These are phyloP conservation scores for Metschnikowia anglica DNA, from an alignment of 805 yeast species.

Conservation along the genomic window DNA sequence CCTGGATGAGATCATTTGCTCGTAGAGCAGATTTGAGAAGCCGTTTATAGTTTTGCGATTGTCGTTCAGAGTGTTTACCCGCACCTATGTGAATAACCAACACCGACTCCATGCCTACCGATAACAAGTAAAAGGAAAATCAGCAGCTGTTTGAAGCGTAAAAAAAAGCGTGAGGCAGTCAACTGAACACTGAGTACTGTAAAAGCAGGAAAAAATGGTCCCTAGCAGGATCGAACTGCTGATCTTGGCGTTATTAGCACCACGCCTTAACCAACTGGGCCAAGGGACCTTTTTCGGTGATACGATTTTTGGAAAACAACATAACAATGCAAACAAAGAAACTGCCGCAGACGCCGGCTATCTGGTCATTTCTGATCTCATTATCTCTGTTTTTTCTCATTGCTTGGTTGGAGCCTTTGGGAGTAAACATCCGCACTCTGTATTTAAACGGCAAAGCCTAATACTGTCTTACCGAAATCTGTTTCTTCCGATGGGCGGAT, in stretches of 20 bases:
- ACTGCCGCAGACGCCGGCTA: too few species aligned
- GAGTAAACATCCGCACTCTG: too few species aligned
- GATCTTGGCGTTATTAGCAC: constrained; percentile 63
- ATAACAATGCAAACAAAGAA: too few species aligned
- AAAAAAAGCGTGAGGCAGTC: not conserved
- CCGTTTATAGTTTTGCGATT: constrained; percentile 21
- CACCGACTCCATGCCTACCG: constrained; percentile 2
- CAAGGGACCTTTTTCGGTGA: constrained; percentile 46
- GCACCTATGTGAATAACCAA: constrained; percentile 51
- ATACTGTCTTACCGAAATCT: too few species aligned
- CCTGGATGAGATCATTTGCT: constrained; percentile 11
- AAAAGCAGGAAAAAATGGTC: constrained; percentile 46
- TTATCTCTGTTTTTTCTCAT: too few species aligned
- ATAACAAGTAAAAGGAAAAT: not conserved
- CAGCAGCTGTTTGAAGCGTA: not conserved
- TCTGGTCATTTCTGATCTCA: too few species aligned
- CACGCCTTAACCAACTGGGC: constrained; percentile 57
- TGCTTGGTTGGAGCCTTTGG: too few species aligned
- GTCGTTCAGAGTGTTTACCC: constrained; percentile 40
- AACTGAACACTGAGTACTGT: not conserved
- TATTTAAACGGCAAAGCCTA: too few species aligned
- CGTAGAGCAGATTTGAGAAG: constrained; percentile 31
- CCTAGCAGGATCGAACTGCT: constrained; percentile 89
- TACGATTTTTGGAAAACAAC: too few species aligned
- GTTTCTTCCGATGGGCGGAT: too few species aligned